phyloP scores from a whole-genome alignment of 1,284 basidiomycete species.

The Fistulinella cinereoalba region DNA sequence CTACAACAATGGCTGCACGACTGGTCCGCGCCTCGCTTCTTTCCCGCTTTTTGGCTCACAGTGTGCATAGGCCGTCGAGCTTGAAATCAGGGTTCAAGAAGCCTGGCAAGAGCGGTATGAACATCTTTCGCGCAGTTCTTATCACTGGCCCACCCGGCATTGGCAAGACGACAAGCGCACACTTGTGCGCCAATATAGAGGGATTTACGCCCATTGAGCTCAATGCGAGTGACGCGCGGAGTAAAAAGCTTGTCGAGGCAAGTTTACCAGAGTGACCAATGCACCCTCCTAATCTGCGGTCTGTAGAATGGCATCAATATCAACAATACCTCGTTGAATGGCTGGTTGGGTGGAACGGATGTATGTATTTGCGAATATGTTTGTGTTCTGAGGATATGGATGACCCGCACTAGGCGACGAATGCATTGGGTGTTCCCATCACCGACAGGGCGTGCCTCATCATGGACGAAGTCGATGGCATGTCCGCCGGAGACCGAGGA shows the following conservation, averaged over 20 bases:
- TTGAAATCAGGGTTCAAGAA: slow-evolving; percentile 84
- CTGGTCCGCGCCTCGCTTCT: slow-evolving; percentile 57
- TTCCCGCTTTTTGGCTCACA: neutral
- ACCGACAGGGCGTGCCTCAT: slow-evolving; percentile 86
- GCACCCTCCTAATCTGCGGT: neutral
- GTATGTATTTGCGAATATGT: slow-evolving; percentile 32
- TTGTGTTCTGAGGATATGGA: neutral
- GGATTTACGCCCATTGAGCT: slow-evolving; percentile 93
- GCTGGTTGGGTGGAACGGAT: slow-evolving; percentile 71
- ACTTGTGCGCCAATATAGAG: slow-evolving; percentile 84
- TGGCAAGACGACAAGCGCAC: slow-evolving; percentile 96
- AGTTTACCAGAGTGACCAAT: slow-evolving; percentile 2
- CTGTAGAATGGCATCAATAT: slow-evolving; percentile 79
- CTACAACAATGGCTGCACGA: slow-evolving; percentile 83
- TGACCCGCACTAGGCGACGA: slow-evolving; percentile 47
- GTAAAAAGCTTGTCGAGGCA: slow-evolving; percentile 95
- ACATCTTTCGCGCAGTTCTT: slow-evolving; percentile 82
- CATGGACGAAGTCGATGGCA: slow-evolving; percentile 99
- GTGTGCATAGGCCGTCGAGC: slow-evolving; percentile 60
- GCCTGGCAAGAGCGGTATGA: slow-evolving; percentile 89
- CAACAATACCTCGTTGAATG: slow-evolving; percentile 85
- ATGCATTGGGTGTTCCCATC: slow-evolving; percentile 67
- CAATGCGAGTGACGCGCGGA: slow-evolving; percentile 93
- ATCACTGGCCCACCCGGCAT: slow-evolving; percentile 95
- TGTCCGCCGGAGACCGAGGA: slow-evolving; percentile 96